Evolutionary conservation across 2,329 filamentous ascomycete species (phyloP).

Genomic region (Conoideocrella luteorostrata): DNA sequence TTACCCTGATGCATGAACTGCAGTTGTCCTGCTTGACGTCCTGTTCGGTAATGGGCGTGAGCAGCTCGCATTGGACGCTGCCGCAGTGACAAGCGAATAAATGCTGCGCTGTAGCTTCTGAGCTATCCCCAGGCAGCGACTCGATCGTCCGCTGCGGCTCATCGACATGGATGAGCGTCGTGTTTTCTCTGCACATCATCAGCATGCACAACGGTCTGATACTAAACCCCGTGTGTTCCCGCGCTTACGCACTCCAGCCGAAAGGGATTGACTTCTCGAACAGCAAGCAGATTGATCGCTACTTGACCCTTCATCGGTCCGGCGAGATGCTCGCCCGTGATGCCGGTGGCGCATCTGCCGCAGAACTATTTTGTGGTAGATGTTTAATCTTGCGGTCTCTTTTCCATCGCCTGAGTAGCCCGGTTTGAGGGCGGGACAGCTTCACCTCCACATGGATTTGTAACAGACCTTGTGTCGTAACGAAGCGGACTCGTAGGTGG

Average conservation of each 20-base stretch:
- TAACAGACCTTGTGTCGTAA: constrained; percentile 12
- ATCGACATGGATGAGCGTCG: neutral
- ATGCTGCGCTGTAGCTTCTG: constrained; percentile 12
- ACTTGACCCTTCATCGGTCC: constrained; percentile 16
- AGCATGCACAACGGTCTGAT: neutral
- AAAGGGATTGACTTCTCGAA: constrained; percentile 19
- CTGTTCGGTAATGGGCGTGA: constrained; percentile 28
- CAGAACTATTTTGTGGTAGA: constrained; percentile 23
- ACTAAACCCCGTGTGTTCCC: neutral
- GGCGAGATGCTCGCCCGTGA: constrained; percentile 17
- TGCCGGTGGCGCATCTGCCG: constrained; percentile 18
- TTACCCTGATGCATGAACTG: constrained; percentile 24
- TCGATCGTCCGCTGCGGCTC: neutral
- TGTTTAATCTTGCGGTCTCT: neutral
- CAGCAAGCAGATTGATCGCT: constrained; percentile 18
- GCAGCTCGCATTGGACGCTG: constrained; percentile 14
- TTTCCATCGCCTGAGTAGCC: no score
- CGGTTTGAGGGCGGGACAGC: no score
- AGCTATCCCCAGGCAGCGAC: neutral
- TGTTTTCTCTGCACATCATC: neutral
- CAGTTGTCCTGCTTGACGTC: constrained; percentile 36
- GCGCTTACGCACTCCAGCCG: constrained; percentile 13
- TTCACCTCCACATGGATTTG: no score
- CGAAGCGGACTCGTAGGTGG: neutral
- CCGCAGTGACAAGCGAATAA: constrained; percentile 22